Evolutionary conservation across 306 rosid genomes (phyloP).

Genomic region (Cucumis melo): DNA sequence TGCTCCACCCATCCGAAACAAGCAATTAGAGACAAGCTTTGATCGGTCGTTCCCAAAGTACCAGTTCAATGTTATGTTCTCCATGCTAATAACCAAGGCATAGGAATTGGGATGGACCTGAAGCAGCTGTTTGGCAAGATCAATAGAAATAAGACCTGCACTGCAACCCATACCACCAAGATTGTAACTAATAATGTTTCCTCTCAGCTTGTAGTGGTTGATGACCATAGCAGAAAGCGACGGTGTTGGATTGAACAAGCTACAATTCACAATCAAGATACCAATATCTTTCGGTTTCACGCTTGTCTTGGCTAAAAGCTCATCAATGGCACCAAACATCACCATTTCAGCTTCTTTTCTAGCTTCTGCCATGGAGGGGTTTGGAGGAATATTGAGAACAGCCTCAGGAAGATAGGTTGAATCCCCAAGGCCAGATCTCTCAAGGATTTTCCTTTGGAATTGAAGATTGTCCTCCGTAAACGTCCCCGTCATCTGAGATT

Average conservation of each 20-base stretch:
- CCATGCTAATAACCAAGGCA: constrained; percentile 81
- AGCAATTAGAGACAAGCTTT: constrained; percentile 75
- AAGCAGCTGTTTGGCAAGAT: constrained; percentile 81
- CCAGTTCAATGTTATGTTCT: constrained; percentile 92
- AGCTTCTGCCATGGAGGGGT: constrained; percentile 83
- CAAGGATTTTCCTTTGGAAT: constrained; percentile 74
- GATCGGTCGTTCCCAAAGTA: constrained; percentile 84
- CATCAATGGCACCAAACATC: constrained; percentile 86
- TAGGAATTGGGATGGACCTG: constrained; percentile 79
- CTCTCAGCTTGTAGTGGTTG: constrained; percentile 82
- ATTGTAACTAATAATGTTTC: constrained; percentile 61
- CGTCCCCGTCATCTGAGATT: constrained; percentile 41
- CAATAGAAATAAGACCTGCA: constrained; percentile 78
- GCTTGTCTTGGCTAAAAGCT: constrained; percentile 50
- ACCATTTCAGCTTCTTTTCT: constrained; percentile 80
- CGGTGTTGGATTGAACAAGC: constrained; percentile 83
- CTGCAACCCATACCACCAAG: constrained; percentile 97
- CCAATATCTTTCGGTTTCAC: constrained; percentile 82
- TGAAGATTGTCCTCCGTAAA: constrained; percentile 53
- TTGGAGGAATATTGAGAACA: constrained; percentile 79
- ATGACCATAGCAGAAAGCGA: constrained; percentile 86
- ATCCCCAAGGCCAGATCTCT: constrained; percentile 89
- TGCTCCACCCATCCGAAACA: constrained; percentile 89
- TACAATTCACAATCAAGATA: constrained; percentile 75
- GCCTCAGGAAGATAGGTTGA: constrained; percentile 79